Conservation (phyloP, 768 basidiomycete genomes). For the Termitomyces eurrhizus region DNA sequence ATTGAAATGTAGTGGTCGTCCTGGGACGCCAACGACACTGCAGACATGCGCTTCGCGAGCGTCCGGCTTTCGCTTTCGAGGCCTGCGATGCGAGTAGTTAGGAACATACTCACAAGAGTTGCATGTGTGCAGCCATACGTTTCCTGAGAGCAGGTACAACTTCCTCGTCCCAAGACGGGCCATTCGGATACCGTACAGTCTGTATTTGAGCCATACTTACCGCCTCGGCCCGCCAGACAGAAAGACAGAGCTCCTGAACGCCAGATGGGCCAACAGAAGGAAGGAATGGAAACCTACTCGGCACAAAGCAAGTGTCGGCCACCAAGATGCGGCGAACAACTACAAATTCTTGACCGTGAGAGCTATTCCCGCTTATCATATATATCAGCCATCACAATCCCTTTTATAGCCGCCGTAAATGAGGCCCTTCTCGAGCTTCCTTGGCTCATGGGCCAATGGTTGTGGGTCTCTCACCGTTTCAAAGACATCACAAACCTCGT, state of each 20-base stretch:
- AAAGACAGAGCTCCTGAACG: conserved; percentile 4
- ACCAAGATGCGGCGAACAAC: conserved; percentile 12
- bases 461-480: not conserved
- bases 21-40: conserved; percentile 58
- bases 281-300: conserved; percentile 2
- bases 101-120: conserved; percentile 6
- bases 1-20: conserved; percentile 34
- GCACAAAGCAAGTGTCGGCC: conserved; percentile 12
- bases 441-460: not conserved
- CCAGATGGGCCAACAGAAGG: conserved; percentile 1
- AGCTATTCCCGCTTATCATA: not conserved
- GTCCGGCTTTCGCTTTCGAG: conserved; percentile 77
- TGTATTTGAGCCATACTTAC: conserved; percentile 39
- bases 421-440: conserved; percentile 8
- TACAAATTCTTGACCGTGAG: conserved; percentile 15
- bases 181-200: conserved; percentile 33
- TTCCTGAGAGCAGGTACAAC: conserved; percentile 81
- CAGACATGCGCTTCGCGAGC: conserved; percentile 74
- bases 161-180: conserved; percentile 74
- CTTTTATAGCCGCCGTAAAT: conserved; percentile 8
- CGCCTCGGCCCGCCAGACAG: conserved; percentile 6
- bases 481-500: not conserved
- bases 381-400: not conserved
- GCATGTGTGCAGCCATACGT: conserved; percentile 41
- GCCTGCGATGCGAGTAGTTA: conserved; percentile 38